These are phyloP conservation scores for Pezicula carpinea DNA, from an alignment of 2,329 filamentous ascomycete species.

Conservation along the genomic window DNA sequence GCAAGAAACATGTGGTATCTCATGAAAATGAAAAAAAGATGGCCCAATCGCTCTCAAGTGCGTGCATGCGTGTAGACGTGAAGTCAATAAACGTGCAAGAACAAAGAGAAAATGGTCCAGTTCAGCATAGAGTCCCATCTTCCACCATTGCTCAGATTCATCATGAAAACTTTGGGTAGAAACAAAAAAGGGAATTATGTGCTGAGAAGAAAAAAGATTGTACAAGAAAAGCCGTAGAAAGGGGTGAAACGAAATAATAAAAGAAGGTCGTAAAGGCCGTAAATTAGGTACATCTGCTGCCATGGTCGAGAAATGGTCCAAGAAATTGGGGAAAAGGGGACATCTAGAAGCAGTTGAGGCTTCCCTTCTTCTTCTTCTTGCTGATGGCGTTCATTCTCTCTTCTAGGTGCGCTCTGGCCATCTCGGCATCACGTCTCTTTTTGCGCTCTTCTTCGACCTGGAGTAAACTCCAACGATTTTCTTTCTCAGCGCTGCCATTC, in stretches of 20 bases:
- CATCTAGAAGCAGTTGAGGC: constrained; percentile 80
- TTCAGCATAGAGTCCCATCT: constrained; percentile 14
- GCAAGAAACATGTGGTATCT: constrained; percentile 14
- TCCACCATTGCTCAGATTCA: constrained; percentile 11
- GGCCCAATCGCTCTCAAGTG: not conserved
- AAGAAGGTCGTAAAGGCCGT: constrained; percentile 4
- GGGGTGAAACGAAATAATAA: constrained; percentile 1
- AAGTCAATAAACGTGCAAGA: constrained; percentile 5
- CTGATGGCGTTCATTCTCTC: constrained; percentile 91
- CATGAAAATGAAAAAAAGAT: constrained; percentile 11
- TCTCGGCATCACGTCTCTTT: constrained; percentile 85
- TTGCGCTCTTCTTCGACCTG: constrained; percentile 95
- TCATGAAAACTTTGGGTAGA: constrained; percentile 10
- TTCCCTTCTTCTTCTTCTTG: constrained; percentile 87
- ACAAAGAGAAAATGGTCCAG: constrained; percentile 12
- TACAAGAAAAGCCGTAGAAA: constrained; percentile 3
- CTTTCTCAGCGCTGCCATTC: constrained; percentile 26
- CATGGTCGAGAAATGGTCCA: not conserved
- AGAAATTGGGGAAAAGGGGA: not conserved
- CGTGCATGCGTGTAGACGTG: not conserved
- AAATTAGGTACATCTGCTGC: not conserved
- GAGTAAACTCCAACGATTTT: constrained; percentile 67
- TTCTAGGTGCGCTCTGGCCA: constrained; percentile 82
- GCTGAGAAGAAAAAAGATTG: constrained; percentile 12
- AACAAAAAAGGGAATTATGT: constrained; percentile 16